Evolutionary conservation across 768 basidiomycete genomes (phyloP).

Genomic region (Gymnopilus dilepis): DNA sequence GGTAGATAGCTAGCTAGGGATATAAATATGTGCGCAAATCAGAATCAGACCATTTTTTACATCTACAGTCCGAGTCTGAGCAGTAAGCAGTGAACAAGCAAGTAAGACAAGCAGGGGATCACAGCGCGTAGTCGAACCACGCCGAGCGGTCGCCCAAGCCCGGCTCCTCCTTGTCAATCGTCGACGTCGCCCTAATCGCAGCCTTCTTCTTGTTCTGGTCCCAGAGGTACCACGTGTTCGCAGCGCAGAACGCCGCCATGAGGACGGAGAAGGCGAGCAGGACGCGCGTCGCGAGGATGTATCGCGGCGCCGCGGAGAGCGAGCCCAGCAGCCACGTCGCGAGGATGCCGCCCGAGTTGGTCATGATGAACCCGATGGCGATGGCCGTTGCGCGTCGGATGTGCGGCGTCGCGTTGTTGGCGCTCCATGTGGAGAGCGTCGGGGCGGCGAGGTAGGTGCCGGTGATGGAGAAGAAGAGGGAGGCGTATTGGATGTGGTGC

Average conservation of each 20-base stretch:
- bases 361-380: constrained; percentile 61
- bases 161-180: constrained; percentile 40
- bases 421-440: constrained; percentile 59
- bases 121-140: constrained; percentile 58
- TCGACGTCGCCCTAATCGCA: constrained; percentile 34
- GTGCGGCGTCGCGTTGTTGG: constrained; percentile 66
- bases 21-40: no score
- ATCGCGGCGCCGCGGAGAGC: constrained; percentile 54
- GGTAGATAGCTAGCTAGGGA: background rate
- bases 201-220: constrained; percentile 53
- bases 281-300: constrained; percentile 51
- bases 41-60: background rate
- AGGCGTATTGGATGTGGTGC: constrained; percentile 52
- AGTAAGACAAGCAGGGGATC: no score
- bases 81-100: no score
- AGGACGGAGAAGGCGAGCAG: constrained; percentile 45
- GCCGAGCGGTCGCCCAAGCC: constrained; percentile 56
- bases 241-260: constrained; percentile 40
- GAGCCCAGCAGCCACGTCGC: constrained; percentile 63
- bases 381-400: constrained; percentile 61
- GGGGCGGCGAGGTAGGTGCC: constrained; percentile 61
- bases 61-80: no score
- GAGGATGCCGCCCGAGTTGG: constrained; percentile 64
- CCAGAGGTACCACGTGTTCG: constrained; percentile 47
- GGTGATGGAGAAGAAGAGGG: constrained; percentile 58